Evolutionary conservation across 225 moss, liverwort and hornwort genomes (phyloP), one percentile per base, ranked within the genome.

Genomic region (Pseudisothecium myosuroides): DNA sequence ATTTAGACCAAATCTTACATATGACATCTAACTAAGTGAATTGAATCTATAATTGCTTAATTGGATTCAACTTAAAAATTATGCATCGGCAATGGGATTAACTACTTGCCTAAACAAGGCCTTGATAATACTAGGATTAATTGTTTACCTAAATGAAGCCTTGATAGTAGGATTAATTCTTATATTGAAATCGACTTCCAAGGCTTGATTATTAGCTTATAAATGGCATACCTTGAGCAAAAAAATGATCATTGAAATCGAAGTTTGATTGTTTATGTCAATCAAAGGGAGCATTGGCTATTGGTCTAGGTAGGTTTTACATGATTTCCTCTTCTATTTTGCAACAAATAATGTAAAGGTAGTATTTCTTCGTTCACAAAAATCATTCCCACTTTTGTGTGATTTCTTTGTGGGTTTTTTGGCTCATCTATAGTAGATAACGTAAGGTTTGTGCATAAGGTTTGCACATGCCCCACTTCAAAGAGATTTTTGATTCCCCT

Each of bases 401-500:
- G 2, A 5, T 32, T 50, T 17, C 17, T 10, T 41, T 23, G 9
- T 6, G 45, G 45, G 45, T 45, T 45, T 45, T 8, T 45, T n/a
- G n/a, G n/a, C n/a, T n/a, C 22, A 13, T 50, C 1, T 21, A 7
- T 31, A 76, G 21, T 13, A 0, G 8, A 34, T 22, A 52, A 34
- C n/a, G n/a, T n/a, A n/a, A n/a, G n/a, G n/a, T n/a, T n/a, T n/a
- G n/a, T n/a, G n/a, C n/a, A n/a, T n/a, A n/a, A n/a, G n/a, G n/a
- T n/a, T n/a, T n/a, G n/a, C n/a, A n/a, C n/a, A n/a, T 49, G 19
- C 20, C 10, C 11, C 4, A 19, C 32, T 75, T 28, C 8, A 34
- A 32, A 2, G 20, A 50, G 8, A 76, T 50, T 50, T 8, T 34
- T 21, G 0, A 76, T 76, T 52, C 34, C 0, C 13, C 21, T 0